Base-by-base conservation (phyloP, 768 basidiomycete genomes). In the Termitomyces sp. region DNA sequence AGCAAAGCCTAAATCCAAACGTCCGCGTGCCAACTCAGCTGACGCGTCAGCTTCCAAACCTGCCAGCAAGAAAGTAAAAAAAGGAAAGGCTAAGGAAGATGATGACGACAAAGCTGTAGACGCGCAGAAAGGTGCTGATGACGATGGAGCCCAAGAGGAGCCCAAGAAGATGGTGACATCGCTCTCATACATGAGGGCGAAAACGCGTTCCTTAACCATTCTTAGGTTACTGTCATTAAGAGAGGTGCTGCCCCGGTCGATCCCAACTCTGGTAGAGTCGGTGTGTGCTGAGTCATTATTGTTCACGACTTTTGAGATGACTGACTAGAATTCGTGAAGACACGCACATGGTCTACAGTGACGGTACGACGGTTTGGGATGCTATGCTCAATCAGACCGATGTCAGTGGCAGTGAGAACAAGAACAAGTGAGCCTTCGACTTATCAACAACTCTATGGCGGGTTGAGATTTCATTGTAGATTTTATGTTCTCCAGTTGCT, bases 321-420 rank as follows among this genome's bases (percentile, higher is more conserved):
- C 45, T 52, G 32, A 61, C 41, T 12, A 28, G 14, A 45, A 28
- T 21, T 43, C 17, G 19, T 27, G 14, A 62, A 83, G 81, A 67
- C 45, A 77, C 80, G 1, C 81, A 83, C 62, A 74, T 82, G 63
- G 82, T 84, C 6, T 80, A 75, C 54, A 58, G 64, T 40, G 65
- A 57, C 5, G 76, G 77, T 48, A 64, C 63, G 46, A 51, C 37
- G 2, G 68, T 73, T 11, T 84, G 81, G 81, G 83, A 84, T 63
- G 82, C 81, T 37, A 83, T 82, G 79, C 74, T 83, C 54, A 84
- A 83, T 65, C 83, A 83, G 63, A 83, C 83, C 1, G 75, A 83
- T 59, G 72, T 83, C 48, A 76, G 74, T 42, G 73, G 71, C 37
- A 66, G 68, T 30, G 67, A 69, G 52, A 83, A 83, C 63, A 83